Conservation (phyloP, 2,329 filamentous ascomycete genomes). For the Elsinoe perseae region DNA sequence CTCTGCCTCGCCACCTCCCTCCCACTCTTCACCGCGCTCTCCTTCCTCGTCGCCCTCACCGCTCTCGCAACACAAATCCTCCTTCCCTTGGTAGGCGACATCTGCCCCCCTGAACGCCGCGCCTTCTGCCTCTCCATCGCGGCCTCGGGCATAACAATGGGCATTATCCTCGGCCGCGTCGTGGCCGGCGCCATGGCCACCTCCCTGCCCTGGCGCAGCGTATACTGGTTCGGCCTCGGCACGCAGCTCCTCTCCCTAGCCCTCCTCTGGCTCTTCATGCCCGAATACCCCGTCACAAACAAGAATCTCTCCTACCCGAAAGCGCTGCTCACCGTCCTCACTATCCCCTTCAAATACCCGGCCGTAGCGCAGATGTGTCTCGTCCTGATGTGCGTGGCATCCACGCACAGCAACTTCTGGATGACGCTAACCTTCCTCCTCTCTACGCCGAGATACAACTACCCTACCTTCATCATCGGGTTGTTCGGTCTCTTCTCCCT, state of each 20-base stretch:
- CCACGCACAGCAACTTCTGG: conserved; percentile 61
- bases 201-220: conserved; percentile 64
- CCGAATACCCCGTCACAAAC: conserved; percentile 71
- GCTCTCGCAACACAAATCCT: conserved; percentile 69
- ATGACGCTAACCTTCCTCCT: conserved; percentile 74
- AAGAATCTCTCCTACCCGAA: conserved; percentile 55
- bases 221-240: conserved; percentile 71
- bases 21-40: conserved; percentile 58
- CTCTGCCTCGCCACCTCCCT: conserved; percentile 62
- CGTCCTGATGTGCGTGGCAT: conserved; percentile 54
- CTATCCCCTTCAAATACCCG: conserved; percentile 57
- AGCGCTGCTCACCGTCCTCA: conserved; percentile 57
- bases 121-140: conserved; percentile 66
- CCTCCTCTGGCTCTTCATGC: conserved; percentile 65
- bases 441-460: conserved; percentile 60
- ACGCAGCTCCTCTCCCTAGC: conserved; percentile 60
- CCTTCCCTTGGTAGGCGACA: conserved; percentile 71
- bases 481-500: conserved; percentile 73
- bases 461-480: conserved; percentile 60
- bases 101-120: conserved; percentile 60
- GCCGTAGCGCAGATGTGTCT: conserved; percentile 62
- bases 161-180: conserved; percentile 66
- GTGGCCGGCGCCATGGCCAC: conserved; percentile 67
- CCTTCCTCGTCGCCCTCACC: conserved; percentile 62
- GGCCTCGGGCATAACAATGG: conserved; percentile 65